A percentile compares a stretch with the other conserved stretches of the same genome.
Evolutionary conservation across 495 filamentous ascomycete species (phyloP).

Genomic region (Neurospora terricola): DNA sequence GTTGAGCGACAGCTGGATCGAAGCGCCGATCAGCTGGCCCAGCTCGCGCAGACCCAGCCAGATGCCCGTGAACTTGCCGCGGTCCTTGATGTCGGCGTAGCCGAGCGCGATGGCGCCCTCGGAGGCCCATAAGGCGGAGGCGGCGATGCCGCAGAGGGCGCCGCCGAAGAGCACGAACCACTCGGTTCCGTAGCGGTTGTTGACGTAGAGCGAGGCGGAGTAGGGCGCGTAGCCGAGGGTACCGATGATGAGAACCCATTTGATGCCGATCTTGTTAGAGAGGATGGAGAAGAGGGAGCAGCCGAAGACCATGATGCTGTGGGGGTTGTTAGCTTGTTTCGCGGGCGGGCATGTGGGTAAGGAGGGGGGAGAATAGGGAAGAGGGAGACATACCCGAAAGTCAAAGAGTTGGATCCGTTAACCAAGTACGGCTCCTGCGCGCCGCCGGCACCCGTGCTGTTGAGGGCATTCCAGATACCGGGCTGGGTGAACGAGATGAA

Average conservation of each 20-base stretch:
- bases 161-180: constrained; percentile 50
- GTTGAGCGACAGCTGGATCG: constrained; percentile 49
- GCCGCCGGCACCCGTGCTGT: constrained; percentile 48
- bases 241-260: constrained; percentile 43
- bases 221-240: constrained; percentile 48
- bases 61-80: constrained; percentile 46
- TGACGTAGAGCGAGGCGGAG: constrained; percentile 46
- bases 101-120: constrained; percentile 50
- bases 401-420: constrained; percentile 49
- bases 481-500: constrained; percentile 47
- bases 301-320: constrained; percentile 44
- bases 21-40: constrained; percentile 44
- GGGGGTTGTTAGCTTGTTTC: neutral
- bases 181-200: constrained; percentile 46
- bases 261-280: constrained; percentile 43
- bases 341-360: too few relatives aligned
- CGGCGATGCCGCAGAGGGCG: constrained; percentile 45
- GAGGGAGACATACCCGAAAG: constrained; percentile 26
- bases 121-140: constrained; percentile 46
- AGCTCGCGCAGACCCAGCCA: constrained; percentile 49
- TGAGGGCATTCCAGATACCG: constrained; percentile 51
- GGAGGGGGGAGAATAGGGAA: too few relatives aligned
- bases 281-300: constrained; percentile 43
- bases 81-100: constrained; percentile 43
- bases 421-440: constrained; percentile 45